These are phyloP conservation scores for Niveomyces coronatus DNA, from an alignment of 2,329 filamentous ascomycete genomes.

Conservation along the genomic window DNA sequence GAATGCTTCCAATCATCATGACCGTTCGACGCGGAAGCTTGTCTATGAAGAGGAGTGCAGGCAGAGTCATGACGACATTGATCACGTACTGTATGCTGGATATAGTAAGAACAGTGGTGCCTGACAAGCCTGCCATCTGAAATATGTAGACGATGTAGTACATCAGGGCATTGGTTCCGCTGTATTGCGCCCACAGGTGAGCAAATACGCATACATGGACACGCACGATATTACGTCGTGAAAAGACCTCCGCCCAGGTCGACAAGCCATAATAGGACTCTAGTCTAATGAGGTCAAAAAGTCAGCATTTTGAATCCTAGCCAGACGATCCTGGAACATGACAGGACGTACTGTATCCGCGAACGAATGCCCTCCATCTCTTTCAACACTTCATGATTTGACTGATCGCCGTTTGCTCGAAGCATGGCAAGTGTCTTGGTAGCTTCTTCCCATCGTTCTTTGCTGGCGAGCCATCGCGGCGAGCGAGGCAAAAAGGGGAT, in stretches of 20 bases:
- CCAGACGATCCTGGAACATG: too few species aligned
- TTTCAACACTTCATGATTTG: conserved; percentile 41
- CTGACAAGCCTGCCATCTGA: conserved; percentile 18
- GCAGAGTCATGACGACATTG: conserved; percentile 36
- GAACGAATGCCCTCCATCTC: conserved; percentile 42
- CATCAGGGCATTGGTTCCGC: conserved; percentile 39
- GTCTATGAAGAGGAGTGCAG: conserved; percentile 40
- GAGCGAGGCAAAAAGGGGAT: conserved; percentile 49
- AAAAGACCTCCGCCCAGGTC: conserved; percentile 27
- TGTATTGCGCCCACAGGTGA: conserved; percentile 39
- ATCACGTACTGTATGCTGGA: conserved; percentile 42
- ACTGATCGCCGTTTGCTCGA: conserved; percentile 40
- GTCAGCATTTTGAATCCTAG: too few species aligned
- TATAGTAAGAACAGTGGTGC: conserved; percentile 36
- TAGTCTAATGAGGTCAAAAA: conserved; percentile 2
- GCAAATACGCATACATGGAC: conserved; percentile 35
- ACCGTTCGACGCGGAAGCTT: conserved; percentile 49
- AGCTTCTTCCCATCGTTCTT: conserved; percentile 47
- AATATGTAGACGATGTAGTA: conserved; percentile 38
- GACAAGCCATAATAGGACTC: conserved; percentile 8
- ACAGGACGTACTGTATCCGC: conserved; percentile 15
- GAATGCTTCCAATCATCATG: conserved; percentile 50
- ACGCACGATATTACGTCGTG: conserved; percentile 32
- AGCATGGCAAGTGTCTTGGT: conserved; percentile 40
- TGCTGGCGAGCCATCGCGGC: conserved; percentile 50